These are phyloP conservation scores for Apostasia shenzhenica DNA, from an alignment of 106 monocot genomes.

Conservation along the genomic window DNA sequence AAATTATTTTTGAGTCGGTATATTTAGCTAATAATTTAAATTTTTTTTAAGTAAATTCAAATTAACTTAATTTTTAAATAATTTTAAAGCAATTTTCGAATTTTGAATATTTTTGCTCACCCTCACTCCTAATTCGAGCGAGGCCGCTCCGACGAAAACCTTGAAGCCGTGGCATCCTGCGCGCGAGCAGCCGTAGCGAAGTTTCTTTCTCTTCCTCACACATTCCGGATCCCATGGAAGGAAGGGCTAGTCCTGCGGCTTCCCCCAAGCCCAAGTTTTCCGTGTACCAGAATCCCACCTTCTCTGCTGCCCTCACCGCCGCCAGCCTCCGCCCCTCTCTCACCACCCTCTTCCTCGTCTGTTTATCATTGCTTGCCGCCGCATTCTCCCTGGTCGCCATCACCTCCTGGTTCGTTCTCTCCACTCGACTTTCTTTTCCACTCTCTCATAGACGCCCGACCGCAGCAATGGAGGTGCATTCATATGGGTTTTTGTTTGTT, in stretches of 20 bases:
- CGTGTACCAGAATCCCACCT: conserved; percentile 71
- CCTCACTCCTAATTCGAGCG: no score
- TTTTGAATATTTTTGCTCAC: no score
- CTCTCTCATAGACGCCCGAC: neutral
- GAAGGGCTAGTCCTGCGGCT: neutral
- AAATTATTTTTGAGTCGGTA: no score
- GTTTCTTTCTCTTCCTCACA: neutral
- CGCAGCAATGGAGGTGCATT: neutral
- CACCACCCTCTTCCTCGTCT: conserved; percentile 42
- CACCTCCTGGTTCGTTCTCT: conserved; percentile 25
- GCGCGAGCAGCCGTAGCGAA: neutral
- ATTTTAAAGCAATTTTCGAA: no score
- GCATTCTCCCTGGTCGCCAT: conserved; percentile 35
- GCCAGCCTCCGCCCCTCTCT: conserved; percentile 59
- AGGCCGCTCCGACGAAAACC: no score
- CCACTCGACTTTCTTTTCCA: neutral
- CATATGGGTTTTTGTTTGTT: neutral
- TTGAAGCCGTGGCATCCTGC: no score
- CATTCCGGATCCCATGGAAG: conserved; percentile 3
- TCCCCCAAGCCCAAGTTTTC: conserved; percentile 72
- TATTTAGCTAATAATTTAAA: no score
- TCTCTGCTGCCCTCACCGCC: conserved; percentile 71
- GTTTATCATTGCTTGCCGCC: conserved; percentile 24
- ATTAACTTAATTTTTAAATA: no score
- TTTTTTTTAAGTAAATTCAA: no score